Percentiles rank a stretch among this genome's conserved stretches.
Evolutionary conservation across 345 rosid species (phyloP).

Genomic region (Gynandropsis gynandra): DNA sequence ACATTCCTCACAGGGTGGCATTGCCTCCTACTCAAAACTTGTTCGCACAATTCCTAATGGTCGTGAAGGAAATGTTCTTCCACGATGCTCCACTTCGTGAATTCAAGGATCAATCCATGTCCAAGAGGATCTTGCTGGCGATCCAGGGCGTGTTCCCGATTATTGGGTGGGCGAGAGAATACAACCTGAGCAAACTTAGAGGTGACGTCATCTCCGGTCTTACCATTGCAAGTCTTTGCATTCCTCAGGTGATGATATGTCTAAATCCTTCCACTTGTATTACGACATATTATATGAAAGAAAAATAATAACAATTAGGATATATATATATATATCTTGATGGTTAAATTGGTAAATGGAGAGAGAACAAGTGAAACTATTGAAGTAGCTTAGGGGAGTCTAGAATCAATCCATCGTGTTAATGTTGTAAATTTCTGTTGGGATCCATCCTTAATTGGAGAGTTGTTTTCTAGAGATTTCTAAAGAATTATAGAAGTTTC

Average conservation of each 20-base stretch:
- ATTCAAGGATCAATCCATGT: slow-evolving; percentile 60
- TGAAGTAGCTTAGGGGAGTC: no score
- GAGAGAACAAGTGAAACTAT: no score
- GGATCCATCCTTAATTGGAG: no score
- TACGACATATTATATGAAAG: not conserved
- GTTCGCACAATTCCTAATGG: slow-evolving; percentile 43
- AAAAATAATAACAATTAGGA: no score
- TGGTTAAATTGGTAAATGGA: no score
- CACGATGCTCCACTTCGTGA: slow-evolving; percentile 78
- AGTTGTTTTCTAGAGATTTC: no score
- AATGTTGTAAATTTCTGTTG: no score
- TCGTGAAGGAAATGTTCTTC: slow-evolving; percentile 69
- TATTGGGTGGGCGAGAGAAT: slow-evolving; percentile 62
- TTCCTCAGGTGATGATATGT: slow-evolving; percentile 62
- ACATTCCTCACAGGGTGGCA: slow-evolving; percentile 49
- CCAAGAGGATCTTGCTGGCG: slow-evolving; percentile 51
- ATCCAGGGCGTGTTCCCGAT: slow-evolving; percentile 77
- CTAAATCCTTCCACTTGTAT: not conserved
- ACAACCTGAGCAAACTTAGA: slow-evolving; percentile 45
- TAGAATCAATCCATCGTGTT: no score
- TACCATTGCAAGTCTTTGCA: slow-evolving; percentile 95
- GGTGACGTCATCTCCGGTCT: slow-evolving; percentile 87
- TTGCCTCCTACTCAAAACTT: slow-evolving; percentile 63
- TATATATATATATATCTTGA: no score
- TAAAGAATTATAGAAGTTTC: no score